Evolutionary conservation across 768 basidiomycete genomes (phyloP), one percentile per base, ranked within the genome.

Genomic region (Suillus subalutaceus): DNA sequence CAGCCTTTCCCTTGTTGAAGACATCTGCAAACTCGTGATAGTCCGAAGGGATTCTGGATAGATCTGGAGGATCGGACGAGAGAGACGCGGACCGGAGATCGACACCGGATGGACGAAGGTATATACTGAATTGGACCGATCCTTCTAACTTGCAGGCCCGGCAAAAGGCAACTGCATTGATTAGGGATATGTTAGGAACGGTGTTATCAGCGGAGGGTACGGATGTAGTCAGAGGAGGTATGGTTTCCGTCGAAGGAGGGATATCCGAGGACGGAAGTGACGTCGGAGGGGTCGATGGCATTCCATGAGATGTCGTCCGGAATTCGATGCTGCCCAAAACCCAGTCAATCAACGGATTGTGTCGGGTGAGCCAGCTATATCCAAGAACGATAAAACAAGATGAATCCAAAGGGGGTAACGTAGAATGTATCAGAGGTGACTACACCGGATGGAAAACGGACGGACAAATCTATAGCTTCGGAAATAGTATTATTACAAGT

Each of bases 361-460:
- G 44, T 46, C 6, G 41, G 59, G 57, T 30, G 59, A 65, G 58
- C 64, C 57, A 66, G 65, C 62, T 62, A 55, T 62, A 61, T 66
- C 65, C 61, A 6, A 66, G 59, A 13, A 66, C 50, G 3, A 62
- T 15, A 7, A 16, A 12, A 40, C 65, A 66, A 15, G 44, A 37
- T 3, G 61, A 62, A 53, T 66, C 59, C 60, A 66, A 66, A 6
- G 30, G 60, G n/a, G 32, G 65, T 62, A 4, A 66, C 12, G 16
- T 55, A 66, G 56, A 62, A 46, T 8, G 18, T 40, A 8, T 32
- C 37, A 23, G 52, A 50, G 38, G 60, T 66, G n/a, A 62, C 60
- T 40, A 55, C 41, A 35, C 48, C 20, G n/a, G 65, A 52, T 0
- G 3, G 13, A 10, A 65, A 65, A 26, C 3, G 13, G 8, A 65